Percentiles rank a stretch among this genome's conserved stretches.
Evolutionary conservation across 2,329 filamentous ascomycete genomes (phyloP).

Genomic region (Venturia oleaginea): DNA sequence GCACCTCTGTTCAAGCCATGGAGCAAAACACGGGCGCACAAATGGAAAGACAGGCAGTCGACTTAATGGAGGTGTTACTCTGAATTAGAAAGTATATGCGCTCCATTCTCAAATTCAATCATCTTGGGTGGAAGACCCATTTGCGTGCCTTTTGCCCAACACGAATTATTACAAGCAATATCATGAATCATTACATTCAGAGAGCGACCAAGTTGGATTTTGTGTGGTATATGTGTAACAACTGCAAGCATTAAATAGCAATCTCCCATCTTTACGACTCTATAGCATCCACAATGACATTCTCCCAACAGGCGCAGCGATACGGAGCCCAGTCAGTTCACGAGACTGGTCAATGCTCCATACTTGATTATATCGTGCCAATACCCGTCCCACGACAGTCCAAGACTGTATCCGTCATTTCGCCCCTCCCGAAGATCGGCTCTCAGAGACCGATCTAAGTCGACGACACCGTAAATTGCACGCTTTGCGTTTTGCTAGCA

Average conservation of each 20-base stretch:
- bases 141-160: no score
- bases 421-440: not conserved
- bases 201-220: constrained; percentile 3
- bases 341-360: not conserved
- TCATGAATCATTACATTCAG: not conserved
- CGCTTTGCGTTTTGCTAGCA: not conserved
- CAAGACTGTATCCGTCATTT: not conserved
- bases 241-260: constrained; percentile 5
- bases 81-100: no score
- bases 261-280: not conserved
- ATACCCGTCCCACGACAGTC: not conserved
- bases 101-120: no score
- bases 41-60: no score
- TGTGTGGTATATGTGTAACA: not conserved
- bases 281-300: not conserved
- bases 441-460: not conserved
- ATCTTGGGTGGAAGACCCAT: no score
- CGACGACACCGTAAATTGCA: not conserved
- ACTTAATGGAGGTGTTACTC: no score
- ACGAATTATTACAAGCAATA: no score
- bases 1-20: not conserved
- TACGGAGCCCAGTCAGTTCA: not conserved
- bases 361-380: not conserved
- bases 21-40: no score
- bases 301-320: not conserved